A percentile compares a stretch with the other conserved stretches of the same genome.
These are phyloP conservation scores for Podosphaera xanthii DNA, from an alignment of 2,329 filamentous ascomycete genomes.

Conservation along the genomic window DNA sequence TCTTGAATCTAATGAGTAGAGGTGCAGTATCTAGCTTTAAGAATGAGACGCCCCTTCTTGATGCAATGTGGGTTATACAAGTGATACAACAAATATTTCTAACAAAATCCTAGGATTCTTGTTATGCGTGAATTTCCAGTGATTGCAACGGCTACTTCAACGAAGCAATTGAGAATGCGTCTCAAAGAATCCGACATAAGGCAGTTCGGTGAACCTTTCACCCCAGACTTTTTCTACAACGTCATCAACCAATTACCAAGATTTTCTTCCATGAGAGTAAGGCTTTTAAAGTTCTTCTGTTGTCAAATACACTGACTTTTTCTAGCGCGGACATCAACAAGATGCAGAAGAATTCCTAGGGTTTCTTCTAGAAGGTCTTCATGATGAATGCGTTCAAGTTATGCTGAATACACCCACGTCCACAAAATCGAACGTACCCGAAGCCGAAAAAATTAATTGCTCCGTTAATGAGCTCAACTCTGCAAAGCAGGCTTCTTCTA, in stretches of 20 bases:
- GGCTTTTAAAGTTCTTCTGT: conserved; percentile 15
- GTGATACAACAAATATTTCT: not conserved
- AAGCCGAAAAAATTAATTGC: conserved; percentile 18
- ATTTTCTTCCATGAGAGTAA: conserved; percentile 77
- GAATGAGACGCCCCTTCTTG: conserved; percentile 77
- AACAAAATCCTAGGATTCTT: conserved; percentile 44
- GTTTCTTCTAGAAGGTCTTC: conserved; percentile 74
- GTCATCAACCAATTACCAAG: conserved; percentile 68
- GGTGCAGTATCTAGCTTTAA: conserved; percentile 80
- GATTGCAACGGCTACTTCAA: conserved; percentile 54
- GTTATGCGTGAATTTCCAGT: conserved; percentile 83
- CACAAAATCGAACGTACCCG: conserved; percentile 22
- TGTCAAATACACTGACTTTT: conserved; percentile 12
- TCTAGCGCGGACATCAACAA: conserved; percentile 76
- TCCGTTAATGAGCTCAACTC: conserved; percentile 22
- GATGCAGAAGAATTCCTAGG: conserved; percentile 94
- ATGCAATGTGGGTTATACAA: conserved; percentile 54
- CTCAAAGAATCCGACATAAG: conserved; percentile 71
- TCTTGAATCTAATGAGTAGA: conserved; percentile 68
- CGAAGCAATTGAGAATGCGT: conserved; percentile 48
- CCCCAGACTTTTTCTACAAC: conserved; percentile 86
- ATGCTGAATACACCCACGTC: conserved; percentile 24
- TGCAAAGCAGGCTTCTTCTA: conserved; percentile 12
- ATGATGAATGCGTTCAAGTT: conserved; percentile 71
- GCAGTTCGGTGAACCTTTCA: conserved; percentile 76